These are phyloP conservation scores for Coemansia sp. DNA, from an alignment of 192 early-diverging fungal genomes.

Conservation along the genomic window DNA sequence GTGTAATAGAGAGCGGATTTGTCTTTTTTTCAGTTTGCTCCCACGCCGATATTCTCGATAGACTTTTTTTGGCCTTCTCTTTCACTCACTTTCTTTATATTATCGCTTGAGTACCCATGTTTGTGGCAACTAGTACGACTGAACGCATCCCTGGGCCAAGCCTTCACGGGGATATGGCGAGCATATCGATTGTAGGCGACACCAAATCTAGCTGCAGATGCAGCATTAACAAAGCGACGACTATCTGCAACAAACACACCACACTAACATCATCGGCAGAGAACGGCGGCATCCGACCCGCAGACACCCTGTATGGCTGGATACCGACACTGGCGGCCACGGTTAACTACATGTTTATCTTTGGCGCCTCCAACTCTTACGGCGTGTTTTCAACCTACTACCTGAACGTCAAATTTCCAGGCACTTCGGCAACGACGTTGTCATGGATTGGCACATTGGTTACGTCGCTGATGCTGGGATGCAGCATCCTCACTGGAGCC, in stretches of 20 bases:
- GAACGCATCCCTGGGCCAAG: neutral
- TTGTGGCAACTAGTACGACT: neutral
- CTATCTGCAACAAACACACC: slow-evolving; percentile 14
- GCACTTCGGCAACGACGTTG: slow-evolving; percentile 31
- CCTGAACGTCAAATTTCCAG: slow-evolving; percentile 29
- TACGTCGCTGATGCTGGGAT: slow-evolving; percentile 27
- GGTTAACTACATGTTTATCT: slow-evolving; percentile 57
- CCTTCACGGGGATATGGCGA: neutral
- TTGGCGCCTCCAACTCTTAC: slow-evolving; percentile 38
- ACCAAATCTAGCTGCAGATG: neutral
- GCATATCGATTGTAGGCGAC: neutral
- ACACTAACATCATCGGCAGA: neutral
- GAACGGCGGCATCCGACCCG: slow-evolving; percentile 12
- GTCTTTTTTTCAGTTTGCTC: neutral
- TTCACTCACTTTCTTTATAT: neutral
- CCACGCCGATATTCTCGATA: neutral
- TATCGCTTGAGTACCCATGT: neutral
- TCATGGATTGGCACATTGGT: slow-evolving; percentile 43
- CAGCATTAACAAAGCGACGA: neutral
- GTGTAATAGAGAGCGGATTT: neutral
- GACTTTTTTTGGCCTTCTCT: neutral
- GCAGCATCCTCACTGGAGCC: slow-evolving; percentile 33
- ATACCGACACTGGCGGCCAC: slow-evolving; percentile 35
- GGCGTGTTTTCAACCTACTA: slow-evolving; percentile 52
- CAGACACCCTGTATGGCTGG: slow-evolving; percentile 40